Evolutionary conservation across 2,329 filamentous ascomycete species (phyloP).

Genomic region (Fusarium falciforme): DNA sequence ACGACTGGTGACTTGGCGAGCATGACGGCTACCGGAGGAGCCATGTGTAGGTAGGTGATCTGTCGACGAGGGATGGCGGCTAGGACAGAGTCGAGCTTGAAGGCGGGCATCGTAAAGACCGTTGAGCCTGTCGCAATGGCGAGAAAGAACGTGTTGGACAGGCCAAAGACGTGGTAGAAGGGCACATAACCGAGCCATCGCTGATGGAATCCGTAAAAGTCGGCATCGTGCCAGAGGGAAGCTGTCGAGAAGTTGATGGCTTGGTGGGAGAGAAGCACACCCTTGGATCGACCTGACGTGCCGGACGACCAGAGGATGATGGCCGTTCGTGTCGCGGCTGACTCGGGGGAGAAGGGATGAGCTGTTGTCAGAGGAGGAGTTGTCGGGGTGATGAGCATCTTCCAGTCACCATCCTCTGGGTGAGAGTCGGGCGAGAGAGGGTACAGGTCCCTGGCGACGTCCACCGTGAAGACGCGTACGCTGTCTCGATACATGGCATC

Average conservation of each 20-base stretch:
- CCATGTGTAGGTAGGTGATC: conserved; percentile 74
- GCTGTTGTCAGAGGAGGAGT: conserved; percentile 57
- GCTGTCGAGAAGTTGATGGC: conserved; percentile 71
- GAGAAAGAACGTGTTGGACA: conserved; percentile 67
- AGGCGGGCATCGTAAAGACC: conserved; percentile 77
- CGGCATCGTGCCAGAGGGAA: conserved; percentile 61
- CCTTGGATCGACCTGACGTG: conserved; percentile 80
- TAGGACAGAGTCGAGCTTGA: conserved; percentile 75
- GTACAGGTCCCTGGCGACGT: conserved; percentile 49
- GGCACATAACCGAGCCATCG: conserved; percentile 73
- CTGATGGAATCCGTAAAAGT: conserved; percentile 54
- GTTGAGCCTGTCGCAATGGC: conserved; percentile 64
- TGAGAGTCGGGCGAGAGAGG: conserved; percentile 41
- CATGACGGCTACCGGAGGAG: conserved; percentile 77
- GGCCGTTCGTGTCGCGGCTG: conserved; percentile 66
- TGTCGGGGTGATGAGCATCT: conserved; percentile 64
- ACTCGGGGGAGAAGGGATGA: conserved; percentile 50
- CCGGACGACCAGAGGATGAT: conserved; percentile 64
- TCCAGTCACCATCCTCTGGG: conserved; percentile 63
- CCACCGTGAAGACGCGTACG: conserved; percentile 71
- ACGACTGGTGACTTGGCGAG: conserved; percentile 78
- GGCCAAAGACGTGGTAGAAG: conserved; percentile 75
- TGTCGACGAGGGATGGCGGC: conserved; percentile 68
- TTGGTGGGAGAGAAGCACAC: conserved; percentile 76
- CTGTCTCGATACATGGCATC: conserved; percentile 47